Evolutionary conservation across 805 yeast species (phyloP).

Genomic region (Soucietia sequanensis): DNA sequence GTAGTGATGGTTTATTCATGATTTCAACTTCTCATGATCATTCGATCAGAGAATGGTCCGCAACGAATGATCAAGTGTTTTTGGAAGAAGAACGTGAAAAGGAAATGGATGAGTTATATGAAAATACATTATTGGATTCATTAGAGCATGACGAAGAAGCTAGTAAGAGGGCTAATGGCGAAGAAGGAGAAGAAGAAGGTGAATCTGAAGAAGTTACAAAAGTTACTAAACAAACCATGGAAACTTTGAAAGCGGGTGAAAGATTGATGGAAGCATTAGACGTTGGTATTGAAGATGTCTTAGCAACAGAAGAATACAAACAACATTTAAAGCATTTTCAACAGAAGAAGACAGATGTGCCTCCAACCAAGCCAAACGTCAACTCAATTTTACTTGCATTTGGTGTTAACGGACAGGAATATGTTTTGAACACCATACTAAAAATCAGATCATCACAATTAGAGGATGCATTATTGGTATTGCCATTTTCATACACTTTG

Average conservation of each 20-base stretch:
- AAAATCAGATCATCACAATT: slow-evolving; percentile 80
- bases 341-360: slow-evolving; percentile 42
- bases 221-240: slow-evolving; percentile 82
- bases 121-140: slow-evolving; percentile 70
- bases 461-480: slow-evolving; percentile 87
- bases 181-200: slow-evolving; percentile 33
- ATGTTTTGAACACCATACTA: slow-evolving; percentile 69
- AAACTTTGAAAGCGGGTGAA: slow-evolving; percentile 93
- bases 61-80: slow-evolving; percentile 93
- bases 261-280: slow-evolving; percentile 89
- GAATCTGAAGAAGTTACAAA: slow-evolving; percentile 55
- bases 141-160: slow-evolving; percentile 55
- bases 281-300: slow-evolving; percentile 70
- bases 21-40: slow-evolving; percentile 91
- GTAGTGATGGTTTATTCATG: slow-evolving; percentile 66
- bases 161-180: slow-evolving; percentile 19
- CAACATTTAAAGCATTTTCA: slow-evolving; percentile 35
- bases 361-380: slow-evolving; percentile 60
- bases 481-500: slow-evolving; percentile 83
- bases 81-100: slow-evolving; percentile 95
- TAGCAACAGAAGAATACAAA: slow-evolving; percentile 51
- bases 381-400: slow-evolving; percentile 76
- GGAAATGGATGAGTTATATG: slow-evolving; percentile 91
- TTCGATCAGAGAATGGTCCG: slow-evolving; percentile 88
- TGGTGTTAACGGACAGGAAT: slow-evolving; percentile 67